A percentile compares a stretch with the other conserved stretches of the same genome.
phyloP scores from a whole-genome alignment of 495 filamentous ascomycete species.

The Podospora pseudopauciseta region DNA sequence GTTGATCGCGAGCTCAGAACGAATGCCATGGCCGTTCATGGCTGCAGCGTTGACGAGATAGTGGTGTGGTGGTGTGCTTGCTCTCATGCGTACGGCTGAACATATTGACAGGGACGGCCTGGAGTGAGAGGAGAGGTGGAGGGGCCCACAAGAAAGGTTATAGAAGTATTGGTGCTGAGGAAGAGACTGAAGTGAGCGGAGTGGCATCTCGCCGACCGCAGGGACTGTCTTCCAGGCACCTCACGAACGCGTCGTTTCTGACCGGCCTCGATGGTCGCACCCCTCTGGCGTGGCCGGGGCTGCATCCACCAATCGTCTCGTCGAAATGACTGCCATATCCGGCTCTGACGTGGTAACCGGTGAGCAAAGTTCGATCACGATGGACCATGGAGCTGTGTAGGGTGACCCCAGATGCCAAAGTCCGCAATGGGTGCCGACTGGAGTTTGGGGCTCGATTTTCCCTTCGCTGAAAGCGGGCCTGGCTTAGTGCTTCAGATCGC shows the following conservation, averaged over 20 bases:
- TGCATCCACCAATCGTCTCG: slow-evolving; percentile 28
- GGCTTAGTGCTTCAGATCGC: background rate
- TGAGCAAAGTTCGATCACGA: slow-evolving; percentile 14
- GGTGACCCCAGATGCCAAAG: slow-evolving; percentile 7
- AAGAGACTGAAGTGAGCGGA: background rate
- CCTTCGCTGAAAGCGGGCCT: background rate
- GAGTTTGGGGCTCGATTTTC: background rate
- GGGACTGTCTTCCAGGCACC: slow-evolving; percentile 12
- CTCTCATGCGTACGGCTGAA: slow-evolving; percentile 18
- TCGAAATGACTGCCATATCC: slow-evolving; percentile 4
- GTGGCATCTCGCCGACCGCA: slow-evolving; percentile 13
- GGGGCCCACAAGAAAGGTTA: background rate
- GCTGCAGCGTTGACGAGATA: slow-evolving; percentile 12
- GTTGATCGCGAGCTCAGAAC: background rate
- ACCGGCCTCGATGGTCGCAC: slow-evolving; percentile 24
- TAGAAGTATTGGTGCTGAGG: background rate
- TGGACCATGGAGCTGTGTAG: background rate
- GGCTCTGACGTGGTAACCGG: slow-evolving; percentile 25
- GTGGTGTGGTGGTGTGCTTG: slow-evolving; percentile 15
- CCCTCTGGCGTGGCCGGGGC: slow-evolving; percentile 19
- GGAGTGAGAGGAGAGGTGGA: background rate
- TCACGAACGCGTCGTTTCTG: slow-evolving; percentile 16
- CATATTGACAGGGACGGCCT: slow-evolving; percentile 9
- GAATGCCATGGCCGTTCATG: background rate
- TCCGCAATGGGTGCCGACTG: background rate